A percentile compares a stretch with the other conserved stretches of the same genome.
Conservation (phyloP, 1,139 yeast genomes). For the Candida tetrigidarum region DNA sequence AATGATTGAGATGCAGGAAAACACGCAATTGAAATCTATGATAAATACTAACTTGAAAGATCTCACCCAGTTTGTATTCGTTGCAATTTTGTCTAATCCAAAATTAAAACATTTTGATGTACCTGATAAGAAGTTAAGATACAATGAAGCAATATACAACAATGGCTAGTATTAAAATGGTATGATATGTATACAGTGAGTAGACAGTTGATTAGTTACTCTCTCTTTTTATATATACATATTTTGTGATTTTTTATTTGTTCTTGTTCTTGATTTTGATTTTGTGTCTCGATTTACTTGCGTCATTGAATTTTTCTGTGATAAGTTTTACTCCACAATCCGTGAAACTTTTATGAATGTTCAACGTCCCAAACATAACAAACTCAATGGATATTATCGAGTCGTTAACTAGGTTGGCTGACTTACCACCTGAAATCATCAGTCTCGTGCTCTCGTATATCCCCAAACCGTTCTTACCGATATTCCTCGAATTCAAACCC, state of each 20-base stretch:
- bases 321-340: background rate
- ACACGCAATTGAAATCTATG: background rate
- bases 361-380: background rate
- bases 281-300: too few relatives aligned
- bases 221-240: too few relatives aligned
- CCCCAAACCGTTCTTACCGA: background rate
- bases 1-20: background rate
- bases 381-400: background rate
- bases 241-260: too few relatives aligned
- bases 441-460: background rate
- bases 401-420: background rate
- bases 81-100: background rate
- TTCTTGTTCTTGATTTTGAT: too few relatives aligned
- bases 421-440: background rate
- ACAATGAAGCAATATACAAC: too few relatives aligned
- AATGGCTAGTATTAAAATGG: too few relatives aligned
- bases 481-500: background rate
- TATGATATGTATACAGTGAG: too few relatives aligned
- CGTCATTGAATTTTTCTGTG: too few relatives aligned
- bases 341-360: background rate
- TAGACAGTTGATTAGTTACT: too few relatives aligned
- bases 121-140: background rate
- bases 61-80: background rate
- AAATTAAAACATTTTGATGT: background rate
- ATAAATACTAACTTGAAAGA: background rate